Evolutionary conservation across 768 basidiomycete genomes (phyloP).

Genomic region (Suillus spraguei): DNA sequence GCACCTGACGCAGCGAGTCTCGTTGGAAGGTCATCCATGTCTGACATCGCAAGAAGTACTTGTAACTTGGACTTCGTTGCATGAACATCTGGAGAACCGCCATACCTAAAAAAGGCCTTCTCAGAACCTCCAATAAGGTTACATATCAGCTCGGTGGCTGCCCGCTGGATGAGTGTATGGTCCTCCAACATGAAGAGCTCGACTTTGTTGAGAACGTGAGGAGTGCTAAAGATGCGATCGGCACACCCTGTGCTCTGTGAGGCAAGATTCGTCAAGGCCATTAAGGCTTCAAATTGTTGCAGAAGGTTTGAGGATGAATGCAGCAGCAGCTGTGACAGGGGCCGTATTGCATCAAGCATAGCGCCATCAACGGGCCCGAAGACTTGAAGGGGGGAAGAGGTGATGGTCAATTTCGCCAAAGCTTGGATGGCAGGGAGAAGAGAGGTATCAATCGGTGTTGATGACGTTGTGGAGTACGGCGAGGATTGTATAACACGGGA

Average conservation of each 20-base stretch:
- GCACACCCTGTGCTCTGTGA: slow-evolving; percentile 72
- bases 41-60: slow-evolving; percentile 81
- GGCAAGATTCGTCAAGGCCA: slow-evolving; percentile 96
- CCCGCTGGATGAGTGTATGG: slow-evolving; percentile 79
- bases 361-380: slow-evolving; percentile 84
- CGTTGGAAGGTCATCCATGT: slow-evolving; percentile 84
- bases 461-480: slow-evolving; percentile 35
- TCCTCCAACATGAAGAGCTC: slow-evolving; percentile 83
- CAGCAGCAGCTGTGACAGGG: slow-evolving; percentile 72
- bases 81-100: slow-evolving; percentile 42
- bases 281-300: slow-evolving; percentile 89
- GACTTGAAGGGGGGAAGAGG: slow-evolving; percentile 85
- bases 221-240: slow-evolving; percentile 61
- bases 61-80: slow-evolving; percentile 65
- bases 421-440: slow-evolving; percentile 79
- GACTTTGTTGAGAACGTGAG: slow-evolving; percentile 62
- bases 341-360: slow-evolving; percentile 81
- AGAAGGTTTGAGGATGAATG: slow-evolving; percentile 70
- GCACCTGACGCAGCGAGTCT: slow-evolving; percentile 91
- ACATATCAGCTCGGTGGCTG: slow-evolving; percentile 89
- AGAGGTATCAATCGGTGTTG: slow-evolving; percentile 26
- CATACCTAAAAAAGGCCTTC: slow-evolving; percentile 73
- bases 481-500: slow-evolving; percentile 54
- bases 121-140: slow-evolving; percentile 85
- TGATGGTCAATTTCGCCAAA: slow-evolving; percentile 90